These are phyloP conservation scores for Apiospora malaysiana DNA, from an alignment of 2,329 filamentous ascomycete species.

Conservation along the genomic window DNA sequence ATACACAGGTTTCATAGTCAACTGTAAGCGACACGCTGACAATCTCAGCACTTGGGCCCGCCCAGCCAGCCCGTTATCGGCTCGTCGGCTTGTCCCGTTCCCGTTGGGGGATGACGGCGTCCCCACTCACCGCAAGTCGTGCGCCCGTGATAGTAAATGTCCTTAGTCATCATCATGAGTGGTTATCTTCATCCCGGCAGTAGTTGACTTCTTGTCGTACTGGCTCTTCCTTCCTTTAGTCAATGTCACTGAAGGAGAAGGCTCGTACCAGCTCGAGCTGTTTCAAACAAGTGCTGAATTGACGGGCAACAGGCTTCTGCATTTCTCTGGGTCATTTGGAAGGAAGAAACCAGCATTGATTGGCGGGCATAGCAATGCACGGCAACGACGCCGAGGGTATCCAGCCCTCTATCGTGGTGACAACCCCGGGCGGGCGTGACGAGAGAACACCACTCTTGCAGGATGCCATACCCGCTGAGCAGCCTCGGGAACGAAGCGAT, in stretches of 20 bases:
- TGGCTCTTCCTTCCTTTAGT: background rate
- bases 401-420: slow-evolving; percentile 19
- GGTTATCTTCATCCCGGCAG: slow-evolving; percentile 9
- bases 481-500: slow-evolving; percentile 30
- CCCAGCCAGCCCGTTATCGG: slow-evolving; percentile 15
- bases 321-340: background rate
- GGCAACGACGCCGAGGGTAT: background rate
- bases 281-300: background rate
- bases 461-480: slow-evolving; percentile 24
- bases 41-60: background rate
- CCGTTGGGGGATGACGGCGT: slow-evolving; percentile 9
- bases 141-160: background rate
- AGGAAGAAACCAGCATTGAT: background rate
- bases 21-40: background rate
- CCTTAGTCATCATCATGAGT: slow-evolving; percentile 14
- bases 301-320: background rate
- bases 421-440: slow-evolving; percentile 8
- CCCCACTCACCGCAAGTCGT: background rate
- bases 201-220: background rate
- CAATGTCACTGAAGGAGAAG: background rate
- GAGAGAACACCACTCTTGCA: slow-evolving; percentile 36
- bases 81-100: slow-evolving; percentile 1
- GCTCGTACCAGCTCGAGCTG: background rate
- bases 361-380: background rate
- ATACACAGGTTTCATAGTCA: background rate